phyloP scores from a whole-genome alignment of 2,329 filamentous ascomycete species.

The Xylariaceae sp. region DNA sequence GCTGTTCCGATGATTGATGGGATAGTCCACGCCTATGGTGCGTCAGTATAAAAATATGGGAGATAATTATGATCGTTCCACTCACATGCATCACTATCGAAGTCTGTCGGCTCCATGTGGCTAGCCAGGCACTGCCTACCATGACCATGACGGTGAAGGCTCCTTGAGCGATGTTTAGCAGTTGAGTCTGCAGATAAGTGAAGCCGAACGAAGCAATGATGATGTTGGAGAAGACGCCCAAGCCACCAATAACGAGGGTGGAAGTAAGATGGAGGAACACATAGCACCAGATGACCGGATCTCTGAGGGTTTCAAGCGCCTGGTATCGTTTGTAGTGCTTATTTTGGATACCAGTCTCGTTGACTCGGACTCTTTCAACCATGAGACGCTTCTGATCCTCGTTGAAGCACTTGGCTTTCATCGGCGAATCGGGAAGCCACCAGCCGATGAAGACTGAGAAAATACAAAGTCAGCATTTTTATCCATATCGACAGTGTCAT shows the following conservation, averaged over 20 bases:
- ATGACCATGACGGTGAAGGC: constrained; percentile 35
- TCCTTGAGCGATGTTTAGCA: constrained; percentile 38
- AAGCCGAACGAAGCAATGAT: constrained; percentile 36
- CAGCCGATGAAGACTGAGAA: constrained; percentile 28
- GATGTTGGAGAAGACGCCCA: constrained; percentile 36
- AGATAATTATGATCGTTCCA: no score
- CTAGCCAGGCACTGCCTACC: constrained; percentile 29
- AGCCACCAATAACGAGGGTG: constrained; percentile 24
- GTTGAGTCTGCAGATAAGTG: constrained; percentile 31
- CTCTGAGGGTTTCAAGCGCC: constrained; percentile 28
- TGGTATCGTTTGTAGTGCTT: constrained; percentile 29
- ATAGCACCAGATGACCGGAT: constrained; percentile 29
- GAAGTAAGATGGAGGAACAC: constrained; percentile 19
- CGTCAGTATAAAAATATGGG: no score
- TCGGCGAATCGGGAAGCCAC: constrained; percentile 44
- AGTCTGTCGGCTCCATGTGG: constrained; percentile 22
- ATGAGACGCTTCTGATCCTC: constrained; percentile 33
- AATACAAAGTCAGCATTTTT: no score
- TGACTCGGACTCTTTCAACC: constrained; percentile 31
- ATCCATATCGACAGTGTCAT: no score
- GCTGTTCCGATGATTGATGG: no score
- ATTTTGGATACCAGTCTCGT: constrained; percentile 31
- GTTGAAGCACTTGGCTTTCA: constrained; percentile 43
- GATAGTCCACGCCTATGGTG: no score
- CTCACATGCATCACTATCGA: constrained; percentile 15